Base-by-base conservation (phyloP, 306 rosid genomes). In the Cicer bijugum region DNA sequence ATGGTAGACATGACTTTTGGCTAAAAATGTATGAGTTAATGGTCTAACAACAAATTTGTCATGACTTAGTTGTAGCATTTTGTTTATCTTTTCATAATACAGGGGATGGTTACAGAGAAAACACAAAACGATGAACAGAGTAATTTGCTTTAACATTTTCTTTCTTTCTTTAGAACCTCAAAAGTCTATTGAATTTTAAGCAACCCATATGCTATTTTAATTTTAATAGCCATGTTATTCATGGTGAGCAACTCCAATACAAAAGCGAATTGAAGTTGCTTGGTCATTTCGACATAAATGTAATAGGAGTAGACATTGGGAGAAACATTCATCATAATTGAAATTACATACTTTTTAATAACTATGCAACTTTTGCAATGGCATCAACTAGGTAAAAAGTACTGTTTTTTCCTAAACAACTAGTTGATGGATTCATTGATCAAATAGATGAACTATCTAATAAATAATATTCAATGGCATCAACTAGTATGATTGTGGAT, bases 211-310 rank as follows among this genome's bases (percentile, higher is more conserved):
- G 35, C 35, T 28, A 3, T 28, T 28, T 28, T 28, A 28, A 28
- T 28, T 28, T 28, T 28, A 28, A 28, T 28, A 28, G 35, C 35
- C 5, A 46, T 9, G 51, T n/a, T 50, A 50, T 6, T 50, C 15
- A 12, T 48, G 40, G 55, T 51, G 52, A 72, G 53, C 14, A 60
- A 68, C 53, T 60, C 15, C 57, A 68, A 12, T 8, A 28, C 52
- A 6, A 63, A 43, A 9, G 48, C 12, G 17, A 51, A 38, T 57
- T 5, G 44, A 40, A 71, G 35, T 23, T 19, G 20, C 16, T 19
- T 17, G 56, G 70, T 66, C 62, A 63, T 72, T 66, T 20, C 16
- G 55, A 80, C 75, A 69, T 35, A 42, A 43, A 56, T 63, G 40
- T 43, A 68, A 11, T 28, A 60, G 23, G 60, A 42, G 46, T 59